Conservation (phyloP, 2,329 filamentous ascomycete genomes). For the Colletotrichum lini region DNA sequence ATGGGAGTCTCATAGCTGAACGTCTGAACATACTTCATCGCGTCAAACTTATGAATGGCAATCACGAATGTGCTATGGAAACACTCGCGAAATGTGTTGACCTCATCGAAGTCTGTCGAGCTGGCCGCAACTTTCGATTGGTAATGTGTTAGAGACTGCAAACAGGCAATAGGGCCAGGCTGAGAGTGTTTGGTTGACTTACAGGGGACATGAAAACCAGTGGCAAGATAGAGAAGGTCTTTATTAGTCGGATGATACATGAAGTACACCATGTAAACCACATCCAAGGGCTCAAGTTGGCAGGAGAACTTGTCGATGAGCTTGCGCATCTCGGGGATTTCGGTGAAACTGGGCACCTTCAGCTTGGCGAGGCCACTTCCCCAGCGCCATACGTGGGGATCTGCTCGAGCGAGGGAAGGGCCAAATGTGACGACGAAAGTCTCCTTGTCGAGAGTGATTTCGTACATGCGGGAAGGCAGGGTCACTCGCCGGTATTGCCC, state of each 20-base stretch:
- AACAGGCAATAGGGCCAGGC: accelerated
- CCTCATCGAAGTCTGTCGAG: too few relatives aligned
- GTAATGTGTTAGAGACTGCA: not conserved
- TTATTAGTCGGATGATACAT: slow-evolving; percentile 19
- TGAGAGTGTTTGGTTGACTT: not conserved
- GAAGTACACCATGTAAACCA: not conserved
- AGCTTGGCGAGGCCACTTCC: slow-evolving; percentile 9
- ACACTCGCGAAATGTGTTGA: too few relatives aligned
- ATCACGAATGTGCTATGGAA: not conserved
- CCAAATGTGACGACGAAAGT: not conserved
- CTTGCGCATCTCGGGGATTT: too few relatives aligned
- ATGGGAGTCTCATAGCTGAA: not conserved
- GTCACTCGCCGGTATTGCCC: slow-evolving; percentile 8
- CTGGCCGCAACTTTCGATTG: not conserved
- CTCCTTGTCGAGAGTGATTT: not conserved
- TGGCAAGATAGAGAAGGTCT: not conserved
- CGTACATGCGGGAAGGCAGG: not conserved
- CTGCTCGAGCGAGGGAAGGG: too few relatives aligned
- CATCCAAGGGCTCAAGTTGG: not conserved
- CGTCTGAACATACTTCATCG: not conserved
- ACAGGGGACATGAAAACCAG: not conserved
- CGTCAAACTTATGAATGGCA: slow-evolving; percentile 3
- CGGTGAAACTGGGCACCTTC: not conserved
- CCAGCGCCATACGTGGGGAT: slow-evolving; percentile 27
- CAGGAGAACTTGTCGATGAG: not conserved